These are phyloP conservation scores for Avicennia marina DNA, from an alignment of 257 asterid genomes.

Conservation along the genomic window DNA sequence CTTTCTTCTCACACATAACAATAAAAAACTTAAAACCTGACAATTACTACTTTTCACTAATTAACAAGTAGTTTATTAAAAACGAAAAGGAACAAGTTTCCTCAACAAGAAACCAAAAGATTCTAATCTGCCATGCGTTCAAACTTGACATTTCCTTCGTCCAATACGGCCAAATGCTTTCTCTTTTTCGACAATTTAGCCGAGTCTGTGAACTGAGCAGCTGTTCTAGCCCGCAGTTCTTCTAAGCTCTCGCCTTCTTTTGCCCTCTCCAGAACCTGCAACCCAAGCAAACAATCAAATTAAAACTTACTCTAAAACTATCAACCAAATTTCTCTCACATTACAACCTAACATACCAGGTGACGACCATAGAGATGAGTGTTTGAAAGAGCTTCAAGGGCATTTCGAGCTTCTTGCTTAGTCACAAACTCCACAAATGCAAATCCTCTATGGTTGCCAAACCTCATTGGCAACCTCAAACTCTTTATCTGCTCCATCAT, in stretches of 20 bases:
- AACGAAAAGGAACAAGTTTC: too few relatives aligned
- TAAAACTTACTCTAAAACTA: background rate
- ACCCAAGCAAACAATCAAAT: background rate
- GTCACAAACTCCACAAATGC: conserved; percentile 85
- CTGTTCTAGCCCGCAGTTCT: conserved; percentile 78
- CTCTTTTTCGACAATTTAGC: conserved; percentile 58
- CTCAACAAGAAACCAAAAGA: too few relatives aligned
- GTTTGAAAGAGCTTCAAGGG: conserved; percentile 75
- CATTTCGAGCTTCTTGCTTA: conserved; percentile 87
- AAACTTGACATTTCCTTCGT: conserved; percentile 58
- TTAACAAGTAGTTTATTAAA: too few relatives aligned
- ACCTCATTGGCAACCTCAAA: conserved; percentile 70
- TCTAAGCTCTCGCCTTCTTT: conserved; percentile 94
- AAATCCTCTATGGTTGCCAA: conserved; percentile 87
- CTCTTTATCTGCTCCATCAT: conserved; percentile 62
- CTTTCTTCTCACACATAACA: too few relatives aligned
- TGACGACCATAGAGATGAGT: conserved; percentile 97
- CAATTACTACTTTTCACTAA: too few relatives aligned
- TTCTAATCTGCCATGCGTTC: conserved; percentile 38
- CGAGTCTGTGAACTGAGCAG: conserved; percentile 64
- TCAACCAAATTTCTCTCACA: too few relatives aligned
- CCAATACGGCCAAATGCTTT: conserved; percentile 49
- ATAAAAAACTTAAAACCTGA: too few relatives aligned
- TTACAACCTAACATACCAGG: conserved; percentile 53
- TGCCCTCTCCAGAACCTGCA: conserved; percentile 91